Evolutionary conservation across 2,329 filamentous ascomycete species (phyloP).

Genomic region (Gyromitra esculenta): DNA sequence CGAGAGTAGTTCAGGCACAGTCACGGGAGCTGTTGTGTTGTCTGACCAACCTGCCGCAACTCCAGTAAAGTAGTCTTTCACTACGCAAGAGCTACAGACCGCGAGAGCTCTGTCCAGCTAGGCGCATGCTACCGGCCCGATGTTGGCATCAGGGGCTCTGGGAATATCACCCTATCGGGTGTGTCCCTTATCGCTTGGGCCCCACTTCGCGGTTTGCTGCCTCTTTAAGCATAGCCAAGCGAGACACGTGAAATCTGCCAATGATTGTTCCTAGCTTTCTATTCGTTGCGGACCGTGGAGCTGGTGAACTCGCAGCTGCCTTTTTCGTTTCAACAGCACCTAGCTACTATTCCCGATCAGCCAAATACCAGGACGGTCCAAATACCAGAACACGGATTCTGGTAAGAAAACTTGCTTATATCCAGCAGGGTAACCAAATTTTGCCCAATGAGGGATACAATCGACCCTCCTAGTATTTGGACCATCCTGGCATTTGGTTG

Average conservation of each 20-base stretch:
- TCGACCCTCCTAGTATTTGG: too few relatives aligned
- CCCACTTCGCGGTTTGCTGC: not conserved
- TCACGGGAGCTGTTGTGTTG: constrained; percentile 49
- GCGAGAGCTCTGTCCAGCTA: constrained; percentile 15
- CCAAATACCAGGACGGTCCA: too few relatives aligned
- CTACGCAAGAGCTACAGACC: constrained; percentile 29
- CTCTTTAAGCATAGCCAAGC: constrained; percentile 15
- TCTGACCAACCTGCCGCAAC: constrained; percentile 32
- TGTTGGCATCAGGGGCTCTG: constrained; percentile 12
- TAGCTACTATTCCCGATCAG: not conserved
- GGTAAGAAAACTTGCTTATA: too few relatives aligned
- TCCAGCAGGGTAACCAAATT: too few relatives aligned
- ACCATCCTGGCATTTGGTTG: too few relatives aligned
- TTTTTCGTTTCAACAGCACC: not conserved
- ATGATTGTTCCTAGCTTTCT: constrained; percentile 15
- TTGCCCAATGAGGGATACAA: too few relatives aligned
- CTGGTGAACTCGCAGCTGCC: not conserved
- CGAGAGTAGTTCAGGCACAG: constrained; percentile 36
- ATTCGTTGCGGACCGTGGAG: not conserved
- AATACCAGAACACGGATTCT: too few relatives aligned
- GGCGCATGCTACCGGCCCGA: constrained; percentile 8
- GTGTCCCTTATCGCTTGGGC: constrained; percentile 25
- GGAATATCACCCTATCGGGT: not conserved
- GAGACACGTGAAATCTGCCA: constrained; percentile 37
- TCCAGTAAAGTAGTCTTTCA: constrained; percentile 26